Percentiles rank a stretch among this genome's conserved stretches.
Evolutionary conservation across 345 rosid species (phyloP).

Genomic region (Linum lewisii): DNA sequence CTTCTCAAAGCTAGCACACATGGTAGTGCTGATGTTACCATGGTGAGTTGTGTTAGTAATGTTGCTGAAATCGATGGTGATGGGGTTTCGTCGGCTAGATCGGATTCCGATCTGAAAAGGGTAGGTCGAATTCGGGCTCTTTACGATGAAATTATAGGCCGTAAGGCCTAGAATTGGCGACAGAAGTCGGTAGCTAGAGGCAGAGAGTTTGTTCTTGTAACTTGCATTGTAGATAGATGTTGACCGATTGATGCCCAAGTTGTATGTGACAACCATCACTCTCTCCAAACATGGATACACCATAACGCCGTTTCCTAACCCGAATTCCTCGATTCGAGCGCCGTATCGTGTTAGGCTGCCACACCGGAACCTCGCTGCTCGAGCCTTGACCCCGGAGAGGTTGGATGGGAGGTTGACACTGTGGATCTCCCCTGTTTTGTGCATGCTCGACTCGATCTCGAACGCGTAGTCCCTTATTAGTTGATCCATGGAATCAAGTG

Average conservation of each 20-base stretch:
- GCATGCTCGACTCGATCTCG: constrained; percentile 32
- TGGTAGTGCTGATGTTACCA: too few relatives aligned
- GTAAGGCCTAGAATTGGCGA: constrained; percentile 76
- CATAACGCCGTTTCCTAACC: constrained; percentile 45
- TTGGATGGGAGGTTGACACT: constrained; percentile 55
- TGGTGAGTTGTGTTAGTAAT: constrained; percentile 12
- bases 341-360: constrained; percentile 86
- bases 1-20: constrained; percentile 63
- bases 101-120: constrained; percentile 51
- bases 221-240: constrained; percentile 44
- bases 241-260: constrained; percentile 63
- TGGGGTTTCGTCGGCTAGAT: constrained; percentile 33
- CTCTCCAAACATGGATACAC: constrained; percentile 83
- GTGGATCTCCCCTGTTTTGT: constrained; percentile 54
- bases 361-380: constrained; percentile 61
- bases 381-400: constrained; percentile 60
- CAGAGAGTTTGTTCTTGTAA: constrained; percentile 60
- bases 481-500: constrained; percentile 33
- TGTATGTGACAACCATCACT: constrained; percentile 65
- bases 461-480: constrained; percentile 65
- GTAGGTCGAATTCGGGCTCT: constrained; percentile 24
- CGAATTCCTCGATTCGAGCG: constrained; percentile 63
- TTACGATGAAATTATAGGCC: constrained; percentile 45
- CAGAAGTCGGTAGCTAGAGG: constrained; percentile 61
- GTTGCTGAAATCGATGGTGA: constrained; percentile 52